A percentile compares a stretch with the other conserved stretches of the same genome.
Conservation (phyloP, 148 eudicot genomes). For the Salicornia ramosissima region DNA sequence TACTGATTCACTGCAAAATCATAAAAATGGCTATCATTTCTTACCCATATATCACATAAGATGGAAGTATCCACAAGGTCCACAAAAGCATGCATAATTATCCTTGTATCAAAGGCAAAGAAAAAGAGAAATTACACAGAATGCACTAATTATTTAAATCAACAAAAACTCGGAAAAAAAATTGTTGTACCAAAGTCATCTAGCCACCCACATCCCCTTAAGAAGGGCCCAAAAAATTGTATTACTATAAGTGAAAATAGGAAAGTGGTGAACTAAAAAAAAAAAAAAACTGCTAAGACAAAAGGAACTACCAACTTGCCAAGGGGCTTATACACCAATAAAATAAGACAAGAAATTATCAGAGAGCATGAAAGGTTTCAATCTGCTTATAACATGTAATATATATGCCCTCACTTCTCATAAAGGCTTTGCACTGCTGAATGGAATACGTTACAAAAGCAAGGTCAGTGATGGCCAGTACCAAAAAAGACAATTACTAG, state of each 20-base stretch:
- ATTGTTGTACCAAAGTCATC: background rate
- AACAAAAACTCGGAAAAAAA: too few species aligned
- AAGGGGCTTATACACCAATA: background rate
- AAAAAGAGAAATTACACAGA: background rate
- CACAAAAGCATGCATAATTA: background rate
- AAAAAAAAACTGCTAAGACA: background rate
- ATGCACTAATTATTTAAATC: background rate
- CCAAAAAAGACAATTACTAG: too few species aligned
- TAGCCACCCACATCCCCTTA: background rate
- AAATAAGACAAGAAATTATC: background rate
- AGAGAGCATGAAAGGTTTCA: too few species aligned
- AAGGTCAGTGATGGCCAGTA: too few species aligned
- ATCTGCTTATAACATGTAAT: background rate
- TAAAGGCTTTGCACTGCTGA: background rate
- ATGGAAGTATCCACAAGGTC: background rate
- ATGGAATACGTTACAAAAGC: background rate
- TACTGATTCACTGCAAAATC: constrained; percentile 35
- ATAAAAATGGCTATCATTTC: background rate
- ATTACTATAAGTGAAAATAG: background rate
- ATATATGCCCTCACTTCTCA: background rate
- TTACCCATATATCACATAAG: background rate
- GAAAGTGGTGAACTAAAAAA: background rate
- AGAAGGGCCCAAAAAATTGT: background rate
- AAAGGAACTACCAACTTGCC: background rate
- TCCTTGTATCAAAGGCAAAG: background rate